Evolutionary conservation across 257 asterid genomes (phyloP).

Genomic region (Handroanthus guayacan): DNA sequence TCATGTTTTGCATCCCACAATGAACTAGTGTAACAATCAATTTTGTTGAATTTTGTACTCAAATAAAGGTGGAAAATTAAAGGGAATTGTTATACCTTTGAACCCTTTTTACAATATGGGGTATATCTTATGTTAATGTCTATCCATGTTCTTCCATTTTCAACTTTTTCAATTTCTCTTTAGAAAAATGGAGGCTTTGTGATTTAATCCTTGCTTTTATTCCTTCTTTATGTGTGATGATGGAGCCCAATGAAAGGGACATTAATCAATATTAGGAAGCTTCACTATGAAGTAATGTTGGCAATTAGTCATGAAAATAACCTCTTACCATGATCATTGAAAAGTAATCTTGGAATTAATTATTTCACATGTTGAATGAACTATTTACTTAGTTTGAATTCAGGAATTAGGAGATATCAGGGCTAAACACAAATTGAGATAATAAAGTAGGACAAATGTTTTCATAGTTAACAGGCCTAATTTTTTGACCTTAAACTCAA

Average conservation of each 20-base stretch:
- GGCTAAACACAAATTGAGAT: too few relatives aligned
- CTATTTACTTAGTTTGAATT: too few relatives aligned
- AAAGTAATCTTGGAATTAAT: too few relatives aligned
- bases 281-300: not conserved
- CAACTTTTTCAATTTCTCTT: not conserved
- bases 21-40: not conserved
- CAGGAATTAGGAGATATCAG: too few relatives aligned
- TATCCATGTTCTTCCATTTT: not conserved
- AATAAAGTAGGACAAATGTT: too few relatives aligned
- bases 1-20: too few relatives aligned
- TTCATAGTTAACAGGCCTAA: too few relatives aligned
- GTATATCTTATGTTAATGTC: not conserved
- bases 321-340: not conserved
- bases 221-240: not conserved
- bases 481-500: too few relatives aligned
- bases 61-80: too few relatives aligned
- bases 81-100: too few relatives aligned
- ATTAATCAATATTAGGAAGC: not conserved
- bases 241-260: not conserved
- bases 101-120: not conserved
- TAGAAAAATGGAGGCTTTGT: not conserved
- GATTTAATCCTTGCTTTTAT: not conserved
- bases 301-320: constrained; percentile 18
- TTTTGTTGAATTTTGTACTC: not conserved
- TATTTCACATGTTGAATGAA: too few relatives aligned